Base-by-base conservation (phyloP, 2,329 filamentous ascomycete species). In the Colletotrichum truncatum region DNA sequence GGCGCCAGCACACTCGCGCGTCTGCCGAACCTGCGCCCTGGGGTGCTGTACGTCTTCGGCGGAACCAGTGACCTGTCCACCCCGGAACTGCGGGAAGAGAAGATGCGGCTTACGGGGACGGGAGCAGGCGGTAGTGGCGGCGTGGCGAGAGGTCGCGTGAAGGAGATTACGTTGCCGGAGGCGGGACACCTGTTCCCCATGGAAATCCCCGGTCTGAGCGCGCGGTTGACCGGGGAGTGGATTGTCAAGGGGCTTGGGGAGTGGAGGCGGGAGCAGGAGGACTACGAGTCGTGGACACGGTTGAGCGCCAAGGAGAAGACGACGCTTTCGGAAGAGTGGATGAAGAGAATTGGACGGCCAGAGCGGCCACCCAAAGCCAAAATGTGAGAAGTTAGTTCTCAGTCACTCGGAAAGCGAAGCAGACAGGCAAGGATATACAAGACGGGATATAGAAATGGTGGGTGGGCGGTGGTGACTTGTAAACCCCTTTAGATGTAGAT, bases 101-200 rank as follows among this genome's bases (percentile, higher is more conserved):
- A 92, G 76, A 80, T 93, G 75, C 76, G 81, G 2, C 67, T 80
- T n/a, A 93, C 91, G 0, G 92, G 92, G 2, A 77, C 79, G 0
- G 91, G 88, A 0, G 77, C 86, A 0, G 90, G 91, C 6, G 92
- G 93, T 2, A 91, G 88, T 69, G 87, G 93, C 16, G 86, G 91
- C 49, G 81, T 75, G 4, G 76, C 78, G n/a, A 85, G 85, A 11
- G 93, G 91, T 0, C 82, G 88, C 46, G 94, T 97, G 2, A 84
- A 82, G 60, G 84, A 89, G 68, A 84, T 92, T 5, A 81, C 88
- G 14, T 77, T 96, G 7, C 79, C 90, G 26, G 85, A 85, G 0
- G 82, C 85, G 6, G 93, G 94, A 0, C 95, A 98, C 76, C 77
- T 98, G 41, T 87, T 98, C 26, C 91, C 94, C 0, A 92, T 97